Conservation (phyloP, 2,329 filamentous ascomycete species). For the Clonostachys rhizophaga region DNA sequence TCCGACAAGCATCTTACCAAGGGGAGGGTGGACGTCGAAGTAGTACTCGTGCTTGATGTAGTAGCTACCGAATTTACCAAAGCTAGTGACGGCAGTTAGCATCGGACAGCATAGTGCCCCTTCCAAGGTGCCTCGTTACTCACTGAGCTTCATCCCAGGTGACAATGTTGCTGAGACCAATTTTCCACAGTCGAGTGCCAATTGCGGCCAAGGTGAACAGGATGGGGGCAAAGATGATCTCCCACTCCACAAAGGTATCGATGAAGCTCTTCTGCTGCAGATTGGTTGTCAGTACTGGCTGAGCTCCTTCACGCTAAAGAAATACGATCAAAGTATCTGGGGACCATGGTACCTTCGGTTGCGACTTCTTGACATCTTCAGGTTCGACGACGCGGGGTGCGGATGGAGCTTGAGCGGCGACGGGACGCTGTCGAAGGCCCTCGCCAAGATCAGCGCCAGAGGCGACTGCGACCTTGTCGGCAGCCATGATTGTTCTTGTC, state of each 20-base stretch:
- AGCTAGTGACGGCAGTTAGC: conserved; percentile 41
- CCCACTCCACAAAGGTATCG: conserved; percentile 58
- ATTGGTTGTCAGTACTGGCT: conserved; percentile 4
- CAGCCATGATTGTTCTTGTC: conserved; percentile 40
- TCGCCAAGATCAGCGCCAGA: conserved; percentile 57
- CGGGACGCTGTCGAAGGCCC: conserved; percentile 49
- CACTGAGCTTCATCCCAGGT: conserved; percentile 66
- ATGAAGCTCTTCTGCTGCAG: conserved; percentile 51
- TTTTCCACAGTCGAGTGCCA: conserved; percentile 66
- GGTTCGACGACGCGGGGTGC: conserved; percentile 33
- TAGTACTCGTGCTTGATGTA: conserved; percentile 99
- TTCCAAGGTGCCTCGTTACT: conserved; percentile 16
- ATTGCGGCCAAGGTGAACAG: conserved; percentile 58
- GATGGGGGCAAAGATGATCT: conserved; percentile 56
- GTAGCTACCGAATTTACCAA: conserved; percentile 97
- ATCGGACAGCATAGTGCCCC: neutral
- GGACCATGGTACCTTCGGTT: conserved; percentile 43
- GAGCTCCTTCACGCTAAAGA: neutral
- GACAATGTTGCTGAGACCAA: conserved; percentile 62
- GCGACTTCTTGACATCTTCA: conserved; percentile 56
- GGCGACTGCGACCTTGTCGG: conserved; percentile 49
- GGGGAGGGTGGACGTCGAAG: conserved; percentile 85
- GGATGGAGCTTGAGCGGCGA: conserved; percentile 26
- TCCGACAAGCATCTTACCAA: conserved; percentile 98
- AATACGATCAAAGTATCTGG: no score